Evolutionary conservation across 2,329 filamentous ascomycete species (phyloP).

Genomic region (Drechmeria coniospora): DNA sequence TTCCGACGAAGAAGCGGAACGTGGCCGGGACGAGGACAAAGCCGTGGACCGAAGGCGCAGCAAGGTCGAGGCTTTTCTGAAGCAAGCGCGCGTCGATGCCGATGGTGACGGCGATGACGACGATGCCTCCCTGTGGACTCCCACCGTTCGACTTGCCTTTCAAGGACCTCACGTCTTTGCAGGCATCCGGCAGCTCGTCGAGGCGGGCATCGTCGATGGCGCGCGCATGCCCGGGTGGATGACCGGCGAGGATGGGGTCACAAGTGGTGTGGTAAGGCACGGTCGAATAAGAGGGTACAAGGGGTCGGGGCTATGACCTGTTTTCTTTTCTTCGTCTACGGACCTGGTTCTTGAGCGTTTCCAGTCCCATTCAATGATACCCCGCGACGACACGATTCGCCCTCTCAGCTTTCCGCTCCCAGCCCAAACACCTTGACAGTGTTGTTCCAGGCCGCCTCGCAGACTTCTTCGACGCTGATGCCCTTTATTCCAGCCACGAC

Average conservation of each 20-base stretch:
- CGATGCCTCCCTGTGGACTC: constrained; percentile 15
- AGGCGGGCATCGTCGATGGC: constrained; percentile 60
- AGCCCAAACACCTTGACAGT: constrained; percentile 67
- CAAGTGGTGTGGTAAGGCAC: constrained; percentile 50
- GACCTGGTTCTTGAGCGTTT: constrained; percentile 5
- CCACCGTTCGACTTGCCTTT: constrained; percentile 46
- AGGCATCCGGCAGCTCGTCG: constrained; percentile 63
- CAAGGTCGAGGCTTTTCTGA: constrained; percentile 20
- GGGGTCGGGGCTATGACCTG: constrained; percentile 38
- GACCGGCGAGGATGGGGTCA: constrained; percentile 75
- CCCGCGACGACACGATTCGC: constrained; percentile 4
- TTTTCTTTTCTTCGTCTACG: constrained; percentile 3
- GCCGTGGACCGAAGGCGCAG: constrained; percentile 13
- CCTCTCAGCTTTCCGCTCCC: constrained; percentile 19
- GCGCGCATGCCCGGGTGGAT: constrained; percentile 77
- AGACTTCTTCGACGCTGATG: constrained; percentile 64
- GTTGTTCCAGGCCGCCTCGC: constrained; percentile 74
- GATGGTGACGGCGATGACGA: constrained; percentile 12
- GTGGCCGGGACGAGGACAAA: constrained; percentile 6
- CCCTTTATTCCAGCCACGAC: constrained; percentile 79
- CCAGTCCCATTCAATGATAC: constrained; percentile 15
- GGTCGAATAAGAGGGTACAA: constrained; percentile 48
- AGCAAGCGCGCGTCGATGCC: constrained; percentile 11
- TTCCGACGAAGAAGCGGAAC: constrained; percentile 11
- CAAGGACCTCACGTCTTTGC: constrained; percentile 67